Percentiles rank a stretch among this genome's conserved stretches.
Conservation (phyloP, 805 yeast species). For the Metschnikowia kunwiensis region DNA sequence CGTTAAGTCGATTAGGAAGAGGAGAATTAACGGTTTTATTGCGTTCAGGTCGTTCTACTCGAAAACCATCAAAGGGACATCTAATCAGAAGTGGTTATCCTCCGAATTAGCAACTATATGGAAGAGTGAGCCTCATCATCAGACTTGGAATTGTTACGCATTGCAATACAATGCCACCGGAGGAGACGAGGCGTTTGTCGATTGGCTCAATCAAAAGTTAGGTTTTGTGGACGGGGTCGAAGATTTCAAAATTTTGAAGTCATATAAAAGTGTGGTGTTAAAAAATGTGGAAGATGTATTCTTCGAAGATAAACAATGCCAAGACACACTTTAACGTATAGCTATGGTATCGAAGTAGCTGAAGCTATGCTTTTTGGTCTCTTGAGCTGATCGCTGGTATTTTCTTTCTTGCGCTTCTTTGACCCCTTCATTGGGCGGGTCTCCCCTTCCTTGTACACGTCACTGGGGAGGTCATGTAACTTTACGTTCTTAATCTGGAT, state of each 20-base stretch:
- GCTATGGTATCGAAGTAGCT: not conserved
- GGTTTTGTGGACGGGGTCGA: not conserved
- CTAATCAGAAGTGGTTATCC: conserved; percentile 7
- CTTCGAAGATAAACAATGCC: not conserved
- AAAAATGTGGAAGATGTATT: conserved; percentile 11
- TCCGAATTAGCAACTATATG: conserved; percentile 6
- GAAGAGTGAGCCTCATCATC: conserved; percentile 6
- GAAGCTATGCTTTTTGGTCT: conserved; percentile 5
- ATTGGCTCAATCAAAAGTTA: conserved; percentile 6
- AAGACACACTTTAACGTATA: not conserved
- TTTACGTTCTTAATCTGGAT: conserved; percentile 62
- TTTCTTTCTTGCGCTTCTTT: conserved; percentile 24
- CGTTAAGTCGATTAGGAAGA: not conserved
- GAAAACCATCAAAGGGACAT: conserved; percentile 6
- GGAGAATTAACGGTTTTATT: conserved; percentile 9
- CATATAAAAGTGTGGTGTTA: not conserved
- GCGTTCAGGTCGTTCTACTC: conserved; percentile 10
- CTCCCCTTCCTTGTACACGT: conserved; percentile 79
- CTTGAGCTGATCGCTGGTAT: conserved; percentile 7
- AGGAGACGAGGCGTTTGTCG: conserved; percentile 7
- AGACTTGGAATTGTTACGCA: conserved; percentile 10
- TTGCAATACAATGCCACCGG: conserved; percentile 12
- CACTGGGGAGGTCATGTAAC: conserved; percentile 76
- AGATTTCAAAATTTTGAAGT: not conserved
- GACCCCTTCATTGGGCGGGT: conserved; percentile 59